Evolutionary conservation across 108 stramenopile species (phyloP).

Genomic region (Asterionellopsis glacialis): DNA sequence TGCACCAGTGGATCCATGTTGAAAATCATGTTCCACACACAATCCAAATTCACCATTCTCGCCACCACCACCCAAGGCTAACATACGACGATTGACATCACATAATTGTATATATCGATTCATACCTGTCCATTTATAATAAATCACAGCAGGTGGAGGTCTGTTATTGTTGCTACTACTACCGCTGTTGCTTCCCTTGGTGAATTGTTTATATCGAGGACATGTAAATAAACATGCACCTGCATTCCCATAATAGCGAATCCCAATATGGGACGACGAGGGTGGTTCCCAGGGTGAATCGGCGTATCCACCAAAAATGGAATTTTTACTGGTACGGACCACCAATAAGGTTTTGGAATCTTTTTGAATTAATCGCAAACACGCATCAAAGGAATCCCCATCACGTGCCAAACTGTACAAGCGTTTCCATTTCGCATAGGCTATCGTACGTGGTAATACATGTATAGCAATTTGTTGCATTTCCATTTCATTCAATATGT

Average conservation of each 20-base stretch:
- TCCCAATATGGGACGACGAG: slow-evolving; percentile 34
- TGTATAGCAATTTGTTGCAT: slow-evolving; percentile 41
- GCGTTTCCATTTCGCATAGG: slow-evolving; percentile 75
- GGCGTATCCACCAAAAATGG: slow-evolving; percentile 81
- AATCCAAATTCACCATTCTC: slow-evolving; percentile 83
- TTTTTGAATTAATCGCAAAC: slow-evolving; percentile 53
- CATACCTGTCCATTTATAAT: slow-evolving; percentile 78
- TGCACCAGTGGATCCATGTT: slow-evolving; percentile 69
- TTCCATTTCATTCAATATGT: slow-evolving; percentile 20
- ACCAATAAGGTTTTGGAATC: slow-evolving; percentile 62
- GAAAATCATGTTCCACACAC: slow-evolving; percentile 84
- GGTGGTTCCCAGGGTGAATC: slow-evolving; percentile 60
- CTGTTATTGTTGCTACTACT: not conserved
- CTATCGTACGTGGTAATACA: slow-evolving; percentile 47
- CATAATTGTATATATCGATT: slow-evolving; percentile 86
- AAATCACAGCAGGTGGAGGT: slow-evolving; percentile 8
- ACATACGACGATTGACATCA: slow-evolving; percentile 43
- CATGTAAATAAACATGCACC: slow-evolving; percentile 56
- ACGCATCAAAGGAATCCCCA: slow-evolving; percentile 81
- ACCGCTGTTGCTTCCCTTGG: not conserved
- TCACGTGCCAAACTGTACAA: slow-evolving; percentile 74
- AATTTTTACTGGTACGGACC: slow-evolving; percentile 50
- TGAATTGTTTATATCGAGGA: not conserved
- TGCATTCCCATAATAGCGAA: slow-evolving; percentile 69
- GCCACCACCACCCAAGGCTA: slow-evolving; percentile 89